Evolutionary conservation across 1,284 basidiomycete genomes (phyloP).

Genomic region (Cryptococcus floricola): DNA sequence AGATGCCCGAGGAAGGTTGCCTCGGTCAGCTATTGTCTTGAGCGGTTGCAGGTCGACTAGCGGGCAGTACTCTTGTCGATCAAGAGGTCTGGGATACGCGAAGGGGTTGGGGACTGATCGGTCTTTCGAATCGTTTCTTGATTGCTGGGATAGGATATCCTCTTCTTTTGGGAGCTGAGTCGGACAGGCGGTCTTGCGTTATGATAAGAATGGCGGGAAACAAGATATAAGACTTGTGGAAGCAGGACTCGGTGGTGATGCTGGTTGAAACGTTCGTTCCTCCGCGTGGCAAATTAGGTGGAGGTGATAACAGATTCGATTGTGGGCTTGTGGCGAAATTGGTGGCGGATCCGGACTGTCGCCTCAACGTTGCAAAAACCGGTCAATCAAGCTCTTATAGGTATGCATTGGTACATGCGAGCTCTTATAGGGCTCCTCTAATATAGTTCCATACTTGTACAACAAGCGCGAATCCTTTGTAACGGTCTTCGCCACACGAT

Average conservation of each 20-base stretch:
- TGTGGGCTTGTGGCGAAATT: not conserved
- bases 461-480: no score
- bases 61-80: no score
- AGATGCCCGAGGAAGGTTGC: slow-evolving; percentile 30
- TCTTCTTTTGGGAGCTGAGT: no score
- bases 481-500: no score
- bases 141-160: not conserved
- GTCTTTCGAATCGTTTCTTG: not conserved
- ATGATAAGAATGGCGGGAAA: not conserved
- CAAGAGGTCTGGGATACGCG: not conserved
- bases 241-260: no score
- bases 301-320: not conserved
- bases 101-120: not conserved
- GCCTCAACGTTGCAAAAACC: slow-evolving; percentile 3
- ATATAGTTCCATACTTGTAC: no score
- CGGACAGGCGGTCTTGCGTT: no score
- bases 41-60: no score
- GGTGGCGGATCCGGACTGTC: not conserved
- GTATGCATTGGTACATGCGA: not conserved
- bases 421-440: no score
- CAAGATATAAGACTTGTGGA: no score
- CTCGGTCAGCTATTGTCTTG: slow-evolving; percentile 16
- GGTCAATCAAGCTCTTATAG: not conserved
- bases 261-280: not conserved
- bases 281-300: not conserved